Conservation (phyloP, 2,329 filamentous ascomycete genomes). For the Penicillium sp. region DNA sequence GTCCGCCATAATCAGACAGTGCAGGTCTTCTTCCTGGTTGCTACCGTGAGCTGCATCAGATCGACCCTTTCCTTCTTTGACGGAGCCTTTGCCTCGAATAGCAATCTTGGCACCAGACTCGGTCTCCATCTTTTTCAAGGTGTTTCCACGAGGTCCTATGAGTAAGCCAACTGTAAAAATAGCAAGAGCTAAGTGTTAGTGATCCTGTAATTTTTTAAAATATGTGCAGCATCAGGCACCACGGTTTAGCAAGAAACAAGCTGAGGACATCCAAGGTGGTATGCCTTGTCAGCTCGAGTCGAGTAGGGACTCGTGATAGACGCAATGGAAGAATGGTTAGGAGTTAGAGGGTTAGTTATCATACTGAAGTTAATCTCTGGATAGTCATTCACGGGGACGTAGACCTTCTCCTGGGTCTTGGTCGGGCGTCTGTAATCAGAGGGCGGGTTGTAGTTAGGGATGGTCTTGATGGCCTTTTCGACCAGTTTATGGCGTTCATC, state of each 20-base stretch:
- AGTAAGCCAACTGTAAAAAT: slow-evolving; percentile 96
- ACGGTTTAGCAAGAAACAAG: slow-evolving; percentile 46
- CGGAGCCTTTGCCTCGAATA: slow-evolving; percentile 98
- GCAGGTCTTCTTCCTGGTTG: slow-evolving; percentile 99
- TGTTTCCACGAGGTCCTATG: slow-evolving; percentile 99
- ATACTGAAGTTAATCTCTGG: slow-evolving; percentile 99
- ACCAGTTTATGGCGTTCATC: slow-evolving; percentile 98
- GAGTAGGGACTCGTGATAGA: slow-evolving; percentile 44
- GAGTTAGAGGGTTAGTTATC: slow-evolving; percentile 98
- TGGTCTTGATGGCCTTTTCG: slow-evolving; percentile 98
- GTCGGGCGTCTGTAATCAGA: slow-evolving; percentile 97
- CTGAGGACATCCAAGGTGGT: slow-evolving; percentile 33
- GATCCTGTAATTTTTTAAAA: slow-evolving; percentile 42
- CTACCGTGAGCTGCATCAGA: slow-evolving; percentile 98
- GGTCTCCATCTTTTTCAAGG: slow-evolving; percentile 98
- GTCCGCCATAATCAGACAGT: slow-evolving; percentile 99
- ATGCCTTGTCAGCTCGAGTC: slow-evolving; percentile 41
- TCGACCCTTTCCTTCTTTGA: slow-evolving; percentile 98
- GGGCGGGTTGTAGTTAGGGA: slow-evolving; percentile 98
- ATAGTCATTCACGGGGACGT: slow-evolving; percentile 99
- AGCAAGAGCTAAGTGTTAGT: slow-evolving; percentile 88
- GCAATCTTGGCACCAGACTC: slow-evolving; percentile 98
- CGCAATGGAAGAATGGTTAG: slow-evolving; percentile 56
- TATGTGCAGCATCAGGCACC: slow-evolving; percentile 36
- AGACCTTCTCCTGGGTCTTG: slow-evolving; percentile 99